Conservation (phyloP, 352 stramenopile species). For the Globisporangium lucens region DNA sequence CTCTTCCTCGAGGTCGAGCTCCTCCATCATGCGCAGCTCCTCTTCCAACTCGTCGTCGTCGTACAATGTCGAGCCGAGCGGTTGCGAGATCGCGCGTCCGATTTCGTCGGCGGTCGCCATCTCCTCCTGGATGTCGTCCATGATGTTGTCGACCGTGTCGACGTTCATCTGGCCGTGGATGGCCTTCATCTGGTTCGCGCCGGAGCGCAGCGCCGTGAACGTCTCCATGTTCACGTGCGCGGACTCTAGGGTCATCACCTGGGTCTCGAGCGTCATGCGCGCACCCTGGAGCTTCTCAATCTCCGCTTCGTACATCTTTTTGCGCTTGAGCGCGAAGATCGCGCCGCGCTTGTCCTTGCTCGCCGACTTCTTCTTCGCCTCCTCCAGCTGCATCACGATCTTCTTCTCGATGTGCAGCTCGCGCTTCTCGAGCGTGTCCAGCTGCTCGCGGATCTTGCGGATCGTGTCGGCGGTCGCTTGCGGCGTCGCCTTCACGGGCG, state of each 20-base stretch:
- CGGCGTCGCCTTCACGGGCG: slow-evolving; percentile 46
- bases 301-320: slow-evolving; percentile 98
- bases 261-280: slow-evolving; percentile 95
- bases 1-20: slow-evolving; percentile 90
- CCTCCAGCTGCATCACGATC: slow-evolving; percentile 89
- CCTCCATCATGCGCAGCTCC: slow-evolving; percentile 92
- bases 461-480: slow-evolving; percentile 87
- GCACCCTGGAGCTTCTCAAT: slow-evolving; percentile 97
- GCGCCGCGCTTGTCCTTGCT: slow-evolving; percentile 97
- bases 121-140: slow-evolving; percentile 97
- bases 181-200: slow-evolving; percentile 93
- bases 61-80: slow-evolving; percentile 90
- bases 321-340: slow-evolving; percentile 97
- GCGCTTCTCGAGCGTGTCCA: slow-evolving; percentile 92
- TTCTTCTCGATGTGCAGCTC: slow-evolving; percentile 97
- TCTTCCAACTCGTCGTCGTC: slow-evolving; percentile 94
- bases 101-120: slow-evolving; percentile 96
- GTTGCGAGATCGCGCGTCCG: slow-evolving; percentile 90
- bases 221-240: slow-evolving; percentile 96
- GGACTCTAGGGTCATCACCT: slow-evolving; percentile 90
- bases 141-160: slow-evolving; percentile 97
- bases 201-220: slow-evolving; percentile 92
- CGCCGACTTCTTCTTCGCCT: slow-evolving; percentile 96
- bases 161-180: slow-evolving; percentile 95
- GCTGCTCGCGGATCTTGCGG: slow-evolving; percentile 85